These are phyloP conservation scores for Penicillium malachiteum DNA, from an alignment of 495 filamentous ascomycete genomes.

Conservation along the genomic window DNA sequence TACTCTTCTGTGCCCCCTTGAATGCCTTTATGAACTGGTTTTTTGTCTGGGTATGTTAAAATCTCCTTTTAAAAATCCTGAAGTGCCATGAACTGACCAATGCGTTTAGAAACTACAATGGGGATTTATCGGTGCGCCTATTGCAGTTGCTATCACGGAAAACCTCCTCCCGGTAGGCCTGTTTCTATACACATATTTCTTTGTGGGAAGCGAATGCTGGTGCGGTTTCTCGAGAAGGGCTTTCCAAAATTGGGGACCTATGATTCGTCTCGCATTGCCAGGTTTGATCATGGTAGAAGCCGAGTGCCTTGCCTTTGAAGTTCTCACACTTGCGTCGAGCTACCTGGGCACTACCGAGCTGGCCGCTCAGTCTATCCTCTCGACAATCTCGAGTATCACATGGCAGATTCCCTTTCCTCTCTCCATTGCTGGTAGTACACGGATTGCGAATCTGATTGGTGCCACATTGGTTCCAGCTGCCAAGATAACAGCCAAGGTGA, in stretches of 20 bases:
- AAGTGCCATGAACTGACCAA: slow-evolving; percentile 1
- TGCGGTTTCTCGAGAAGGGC: slow-evolving; percentile 70
- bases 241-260: slow-evolving; percentile 79
- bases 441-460: slow-evolving; percentile 65
- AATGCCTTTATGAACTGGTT: slow-evolving; percentile 74
- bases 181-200: slow-evolving; percentile 65
- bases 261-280: slow-evolving; percentile 80
- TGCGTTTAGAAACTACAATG: slow-evolving; percentile 57
- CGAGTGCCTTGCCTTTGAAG: slow-evolving; percentile 83
- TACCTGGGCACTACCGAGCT: slow-evolving; percentile 69
- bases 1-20: slow-evolving; percentile 67
- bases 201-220: slow-evolving; percentile 67
- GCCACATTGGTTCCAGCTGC: slow-evolving; percentile 70
- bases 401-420: slow-evolving; percentile 69
- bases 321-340: slow-evolving; percentile 69
- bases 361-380: slow-evolving; percentile 66
- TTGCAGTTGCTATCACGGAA: slow-evolving; percentile 79
- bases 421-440: slow-evolving; percentile 61
- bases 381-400: slow-evolving; percentile 58
- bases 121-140: slow-evolving; percentile 83
- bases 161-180: slow-evolving; percentile 75
- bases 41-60: slow-evolving; percentile 63
- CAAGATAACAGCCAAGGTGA: slow-evolving; percentile 67
- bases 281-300: slow-evolving; percentile 92
- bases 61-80: no score